These are phyloP conservation scores for Penicillium verrucosum DNA, from an alignment of 2,329 filamentous ascomycete species.

Conservation along the genomic window DNA sequence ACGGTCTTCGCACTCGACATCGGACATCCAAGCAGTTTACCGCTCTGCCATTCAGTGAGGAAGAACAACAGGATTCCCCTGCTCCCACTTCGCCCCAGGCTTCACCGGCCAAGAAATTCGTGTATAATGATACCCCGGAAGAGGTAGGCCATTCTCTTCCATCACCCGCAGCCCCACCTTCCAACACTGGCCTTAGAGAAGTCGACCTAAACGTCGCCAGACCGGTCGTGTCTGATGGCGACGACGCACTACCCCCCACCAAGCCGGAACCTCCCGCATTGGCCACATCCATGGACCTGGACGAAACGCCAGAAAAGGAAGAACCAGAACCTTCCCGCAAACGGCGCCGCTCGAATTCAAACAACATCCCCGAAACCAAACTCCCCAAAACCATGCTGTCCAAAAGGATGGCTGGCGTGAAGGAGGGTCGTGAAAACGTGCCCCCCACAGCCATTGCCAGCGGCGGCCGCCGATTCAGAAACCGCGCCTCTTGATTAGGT, in stretches of 20 bases:
- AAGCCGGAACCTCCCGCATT: conserved; percentile 14
- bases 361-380: conserved; percentile 35
- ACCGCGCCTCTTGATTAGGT: conserved; percentile 26
- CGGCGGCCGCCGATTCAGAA: conserved; percentile 33
- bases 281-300: conserved; percentile 7
- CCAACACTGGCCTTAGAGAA: conserved; percentile 50
- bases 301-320: conserved; percentile 21
- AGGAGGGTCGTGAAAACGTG: conserved; percentile 48
- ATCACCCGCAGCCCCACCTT: conserved; percentile 29
- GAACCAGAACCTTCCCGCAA: conserved; percentile 27
- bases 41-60: conserved; percentile 32
- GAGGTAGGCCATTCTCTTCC: conserved; percentile 35
- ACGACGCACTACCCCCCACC: conserved; percentile 6
- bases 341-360: conserved; percentile 30
- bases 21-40: conserved; percentile 41
- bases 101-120: conserved; percentile 50
- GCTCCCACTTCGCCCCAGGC: conserved; percentile 26
- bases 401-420: conserved; percentile 38
- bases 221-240: conserved; percentile 25
- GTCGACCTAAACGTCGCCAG: conserved; percentile 50
- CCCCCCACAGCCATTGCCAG: conserved; percentile 26
- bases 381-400: conserved; percentile 43
- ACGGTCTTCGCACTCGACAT: conserved; percentile 54
- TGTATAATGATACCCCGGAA: conserved; percentile 51
- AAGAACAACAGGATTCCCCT: conserved; percentile 20